Base-by-base conservation (phyloP, 2,329 filamentous ascomycete species). In the Aspergillus quadricinctus region DNA sequence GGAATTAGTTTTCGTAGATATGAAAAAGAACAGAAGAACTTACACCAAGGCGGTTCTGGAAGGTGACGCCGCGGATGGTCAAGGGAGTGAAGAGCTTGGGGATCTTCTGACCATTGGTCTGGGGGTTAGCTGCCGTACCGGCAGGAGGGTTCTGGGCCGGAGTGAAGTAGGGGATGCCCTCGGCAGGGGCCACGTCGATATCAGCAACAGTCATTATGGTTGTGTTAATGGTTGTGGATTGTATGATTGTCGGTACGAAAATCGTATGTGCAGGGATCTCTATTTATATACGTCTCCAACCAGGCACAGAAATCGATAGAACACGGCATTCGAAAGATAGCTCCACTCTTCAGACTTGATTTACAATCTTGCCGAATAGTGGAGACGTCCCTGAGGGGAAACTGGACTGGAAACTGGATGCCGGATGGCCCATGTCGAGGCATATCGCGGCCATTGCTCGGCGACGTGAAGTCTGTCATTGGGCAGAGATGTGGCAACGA, bases 61-160 rank as follows among this genome's bases (percentile, higher is more conserved):
- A 77, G 0, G 81, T 84, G n/a, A 85, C 61, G 14, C 82, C 82
- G 11, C 83, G 77, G 51, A 85, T 68, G 66, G 80, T 82, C 51
- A 86, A 70, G 3, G 83, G 82, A 54, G 78, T 77, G 73, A 85
- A 85, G 43, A 86, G 76, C 67, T 85, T 85, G 5, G 83, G 83
- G 11, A 70, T 66, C 17, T 65, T 57, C n/a, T 67, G 62, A 53
- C 70, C 75, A 62, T 75, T 69, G 2, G 73, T 71, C 56, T 77
- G 75, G 4, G 76, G 75, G 53, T 71, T 68, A 43, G 71, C 70
- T 10, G 73, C 72, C 1, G 73, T 71, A 28, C 73, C 72, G 0
- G 74, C 69, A 0, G 71, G 67, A 4, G 71, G 69, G 4, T 63
- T 57, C 53, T 76, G 74, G 3, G 67, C 66, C 2, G 74, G 74